These are phyloP conservation scores for Gardenia jasminoides DNA, from an alignment of 257 asterid genomes.

Conservation along the genomic window DNA sequence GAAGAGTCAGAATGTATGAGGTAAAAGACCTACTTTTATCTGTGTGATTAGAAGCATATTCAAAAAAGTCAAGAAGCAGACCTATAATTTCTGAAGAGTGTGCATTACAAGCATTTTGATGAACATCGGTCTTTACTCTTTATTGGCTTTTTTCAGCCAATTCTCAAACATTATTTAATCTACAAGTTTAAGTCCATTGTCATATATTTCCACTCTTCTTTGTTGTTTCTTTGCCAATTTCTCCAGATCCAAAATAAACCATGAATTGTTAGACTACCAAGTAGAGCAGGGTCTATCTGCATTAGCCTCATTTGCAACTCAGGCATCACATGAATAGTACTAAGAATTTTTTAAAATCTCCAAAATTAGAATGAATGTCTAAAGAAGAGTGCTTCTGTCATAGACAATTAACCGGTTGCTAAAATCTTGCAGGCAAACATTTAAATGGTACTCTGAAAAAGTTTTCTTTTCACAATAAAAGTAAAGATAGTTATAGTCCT, in stretches of 20 bases:
- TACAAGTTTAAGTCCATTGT: too few relatives aligned
- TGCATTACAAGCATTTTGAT: not conserved
- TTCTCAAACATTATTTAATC: not conserved
- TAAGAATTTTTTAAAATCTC: not conserved
- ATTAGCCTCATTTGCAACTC: not conserved
- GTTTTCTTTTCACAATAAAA: too few relatives aligned
- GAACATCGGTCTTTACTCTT: not conserved
- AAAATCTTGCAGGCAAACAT: too few relatives aligned
- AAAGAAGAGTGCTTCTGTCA: not conserved
- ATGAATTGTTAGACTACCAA: not conserved
- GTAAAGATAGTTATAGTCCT: too few relatives aligned
- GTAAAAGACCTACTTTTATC: too few relatives aligned
- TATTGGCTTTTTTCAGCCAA: not conserved
- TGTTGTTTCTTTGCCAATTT: not conserved
- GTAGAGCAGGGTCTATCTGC: not conserved
- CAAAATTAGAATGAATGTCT: not conserved
- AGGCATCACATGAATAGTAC: not conserved
- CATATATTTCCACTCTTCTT: not conserved
- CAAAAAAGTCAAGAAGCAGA: too few relatives aligned
- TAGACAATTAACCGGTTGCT: not conserved
- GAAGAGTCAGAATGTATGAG: not conserved
- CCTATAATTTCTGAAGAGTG: too few relatives aligned
- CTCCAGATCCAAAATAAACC: too few relatives aligned
- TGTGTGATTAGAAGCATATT: not conserved
- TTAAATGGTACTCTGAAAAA: too few relatives aligned